These are phyloP conservation scores for Dendrocalamus sinicus DNA, from an alignment of 176 grass and related monocot species.

Conservation along the genomic window DNA sequence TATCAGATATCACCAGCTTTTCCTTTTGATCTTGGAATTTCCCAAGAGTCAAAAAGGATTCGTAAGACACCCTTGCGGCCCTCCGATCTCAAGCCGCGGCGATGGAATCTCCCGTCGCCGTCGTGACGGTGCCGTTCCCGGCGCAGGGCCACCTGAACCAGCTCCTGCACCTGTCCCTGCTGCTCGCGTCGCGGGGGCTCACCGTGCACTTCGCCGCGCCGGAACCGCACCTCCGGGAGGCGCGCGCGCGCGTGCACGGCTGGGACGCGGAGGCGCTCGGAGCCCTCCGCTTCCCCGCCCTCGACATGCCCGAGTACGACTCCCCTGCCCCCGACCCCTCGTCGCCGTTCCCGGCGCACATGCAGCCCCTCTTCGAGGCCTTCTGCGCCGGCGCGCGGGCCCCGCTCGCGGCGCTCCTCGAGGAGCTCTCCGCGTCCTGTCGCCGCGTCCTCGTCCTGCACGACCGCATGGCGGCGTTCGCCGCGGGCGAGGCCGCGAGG, in stretches of 20 bases:
- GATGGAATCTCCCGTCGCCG: constrained; percentile 46
- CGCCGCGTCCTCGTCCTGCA: constrained; percentile 64
- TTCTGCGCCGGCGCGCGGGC: constrained; percentile 34
- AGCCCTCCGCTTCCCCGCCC: constrained; percentile 54
- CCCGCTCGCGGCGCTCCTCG: constrained; percentile 50
- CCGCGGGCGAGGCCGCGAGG: constrained; percentile 45
- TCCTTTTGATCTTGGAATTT: background rate
- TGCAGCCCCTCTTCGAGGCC: constrained; percentile 60
- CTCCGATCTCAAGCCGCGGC: constrained; percentile 23
- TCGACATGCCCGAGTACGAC: constrained; percentile 48
- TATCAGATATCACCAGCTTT: no score
- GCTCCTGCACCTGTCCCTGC: constrained; percentile 66
- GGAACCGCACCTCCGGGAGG: constrained; percentile 59
- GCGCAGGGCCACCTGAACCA: constrained; percentile 83
- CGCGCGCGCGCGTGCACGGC: constrained; percentile 54
- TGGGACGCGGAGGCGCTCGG: constrained; percentile 24
- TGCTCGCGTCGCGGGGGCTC: constrained; percentile 55
- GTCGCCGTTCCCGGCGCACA: constrained; percentile 57
- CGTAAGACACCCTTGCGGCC: background rate
- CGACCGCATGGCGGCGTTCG: constrained; percentile 62
- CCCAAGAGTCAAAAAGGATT: background rate
- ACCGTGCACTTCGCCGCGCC: constrained; percentile 66
- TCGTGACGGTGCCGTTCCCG: constrained; percentile 65
- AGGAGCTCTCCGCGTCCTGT: constrained; percentile 24
- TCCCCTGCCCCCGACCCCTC: constrained; percentile 47